phyloP scores from a whole-genome alignment of 768 basidiomycete genomes.

The Trametes maxima region DNA sequence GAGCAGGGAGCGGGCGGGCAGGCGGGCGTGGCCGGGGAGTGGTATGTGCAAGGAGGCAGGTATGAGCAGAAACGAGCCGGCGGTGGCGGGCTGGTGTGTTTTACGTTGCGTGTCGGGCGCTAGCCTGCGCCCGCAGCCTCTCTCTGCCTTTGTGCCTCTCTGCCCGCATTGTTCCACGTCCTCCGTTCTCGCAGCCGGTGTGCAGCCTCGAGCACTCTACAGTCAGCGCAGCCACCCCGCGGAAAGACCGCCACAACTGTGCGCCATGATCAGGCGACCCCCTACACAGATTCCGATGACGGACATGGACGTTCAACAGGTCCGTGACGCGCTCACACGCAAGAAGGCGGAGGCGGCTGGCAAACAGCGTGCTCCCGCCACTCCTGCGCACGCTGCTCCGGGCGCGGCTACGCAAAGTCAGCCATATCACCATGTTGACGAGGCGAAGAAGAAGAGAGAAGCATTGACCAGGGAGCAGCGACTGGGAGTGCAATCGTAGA shows the following conservation, averaged over 20 bases:
- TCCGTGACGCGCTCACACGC: slow-evolving; percentile 58
- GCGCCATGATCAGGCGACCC: slow-evolving; percentile 69
- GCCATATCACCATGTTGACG: slow-evolving; percentile 36
- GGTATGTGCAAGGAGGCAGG: slow-evolving; percentile 6
- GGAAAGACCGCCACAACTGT: too few species aligned
- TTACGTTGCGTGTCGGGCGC: slow-evolving; percentile 11
- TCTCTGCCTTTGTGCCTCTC: slow-evolving; percentile 15
- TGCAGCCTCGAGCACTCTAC: slow-evolving; percentile 1
- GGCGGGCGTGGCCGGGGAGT: slow-evolving; percentile 10
- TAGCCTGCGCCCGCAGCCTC: slow-evolving; percentile 19
- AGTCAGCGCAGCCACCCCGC: not conserved
- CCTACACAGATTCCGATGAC: slow-evolving; percentile 78
- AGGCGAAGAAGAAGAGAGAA: slow-evolving; percentile 38
- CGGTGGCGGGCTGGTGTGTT: not conserved
- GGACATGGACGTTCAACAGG: slow-evolving; percentile 78
- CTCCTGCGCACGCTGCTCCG: slow-evolving; percentile 9
- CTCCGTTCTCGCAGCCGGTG: not conserved
- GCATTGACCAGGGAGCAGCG: slow-evolving; percentile 39
- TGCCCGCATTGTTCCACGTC: slow-evolving; percentile 24
- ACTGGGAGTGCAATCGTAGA: slow-evolving; percentile 32
- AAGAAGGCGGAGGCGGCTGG: slow-evolving; percentile 30
- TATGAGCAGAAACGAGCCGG: not conserved
- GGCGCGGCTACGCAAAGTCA: slow-evolving; percentile 9
- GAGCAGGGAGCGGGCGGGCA: not conserved
- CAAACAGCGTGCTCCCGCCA: not conserved